Evolutionary conservation across 306 rosid genomes (phyloP), one percentile per base, ranked within the genome.

Genomic region (Albizia julibrissin): DNA sequence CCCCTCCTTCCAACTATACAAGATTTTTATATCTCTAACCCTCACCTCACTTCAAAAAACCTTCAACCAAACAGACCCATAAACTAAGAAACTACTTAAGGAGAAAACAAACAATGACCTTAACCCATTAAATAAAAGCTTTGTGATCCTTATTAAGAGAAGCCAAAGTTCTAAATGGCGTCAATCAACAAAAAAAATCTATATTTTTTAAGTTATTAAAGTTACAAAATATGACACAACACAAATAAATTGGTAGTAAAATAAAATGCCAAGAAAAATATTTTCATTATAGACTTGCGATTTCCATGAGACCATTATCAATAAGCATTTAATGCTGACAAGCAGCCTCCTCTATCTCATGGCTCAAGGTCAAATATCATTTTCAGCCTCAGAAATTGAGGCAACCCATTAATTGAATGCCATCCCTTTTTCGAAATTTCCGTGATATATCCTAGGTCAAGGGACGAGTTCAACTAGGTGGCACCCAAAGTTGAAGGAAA

Each of bases 291-390:
- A 70, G 33, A 69, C 52, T 52, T 39, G 52, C 8, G n/a, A 69
- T n/a, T 69, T 39, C 43, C 42, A 42, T 22, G 74, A 42, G 75
- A 70, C 34, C 11, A 6, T n/a, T 42, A 42, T 70, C 54, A 34
- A 33, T 21, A 52, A 12, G 21, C 33, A 52, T 74, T 50, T 6
- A 33, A 10, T 21, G 6, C 26, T 3, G 14, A 2, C 2, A 49
- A 14, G 72, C 79, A 69, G 47, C 68, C 64, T 50, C 82, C 75
- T 86, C 47, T 27, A 34, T 37, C 46, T 12, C 71, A 47, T 73
- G 77, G 46, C 15, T 59, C 50, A 33, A 75, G 37, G 33, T 10
- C 11, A 50, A 18, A 74, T 16, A 16, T 33, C 18, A 50, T 33
- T 74, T 52, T 74, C 43, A 52, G 22, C 66, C 68, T 34, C 50